Conservation (phyloP, 2,329 filamentous ascomycete species). For the Ceratocystis ficicola region DNA sequence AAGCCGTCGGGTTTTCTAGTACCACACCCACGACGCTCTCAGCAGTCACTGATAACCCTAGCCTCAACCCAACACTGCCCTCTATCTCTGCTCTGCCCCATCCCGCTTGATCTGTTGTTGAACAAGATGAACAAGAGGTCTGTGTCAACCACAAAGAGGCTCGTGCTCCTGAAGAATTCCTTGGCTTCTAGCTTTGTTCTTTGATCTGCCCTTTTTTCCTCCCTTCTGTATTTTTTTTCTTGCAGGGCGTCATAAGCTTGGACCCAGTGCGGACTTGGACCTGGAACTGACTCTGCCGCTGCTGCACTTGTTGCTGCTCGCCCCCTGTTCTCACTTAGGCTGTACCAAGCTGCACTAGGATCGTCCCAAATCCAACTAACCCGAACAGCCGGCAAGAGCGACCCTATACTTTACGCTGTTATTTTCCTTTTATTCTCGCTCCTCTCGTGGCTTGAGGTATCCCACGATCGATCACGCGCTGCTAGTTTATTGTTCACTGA, state of each 20-base stretch:
- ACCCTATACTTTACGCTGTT: neutral
- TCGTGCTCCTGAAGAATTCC: neutral
- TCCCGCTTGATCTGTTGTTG: too few species aligned
- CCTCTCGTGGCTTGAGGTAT: too few species aligned
- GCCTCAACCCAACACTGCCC: neutral
- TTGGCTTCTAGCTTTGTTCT: constrained; percentile 1
- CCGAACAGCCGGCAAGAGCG: neutral
- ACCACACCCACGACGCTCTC: neutral
- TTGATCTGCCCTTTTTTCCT: neutral
- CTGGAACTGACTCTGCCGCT: neutral
- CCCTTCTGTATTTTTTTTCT: neutral
- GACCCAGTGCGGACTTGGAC: neutral
- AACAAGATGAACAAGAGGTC: neutral
- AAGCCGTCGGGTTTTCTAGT: neutral
- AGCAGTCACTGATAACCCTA: neutral
- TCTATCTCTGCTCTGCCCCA: neutral
- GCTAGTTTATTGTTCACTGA: too few species aligned
- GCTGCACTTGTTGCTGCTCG: constrained; percentile 7
- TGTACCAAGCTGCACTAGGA: neutral
- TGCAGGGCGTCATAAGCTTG: neutral
- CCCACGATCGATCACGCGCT: too few species aligned
- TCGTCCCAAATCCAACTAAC: neutral
- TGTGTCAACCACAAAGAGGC: neutral
- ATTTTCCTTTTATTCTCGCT: too few species aligned
- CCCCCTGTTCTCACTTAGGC: neutral